A percentile compares a stretch with the other conserved stretches of the same genome.
These are phyloP conservation scores for Aquilaria agallochum DNA, from an alignment of 441 rosid genomes.

Conservation along the genomic window DNA sequence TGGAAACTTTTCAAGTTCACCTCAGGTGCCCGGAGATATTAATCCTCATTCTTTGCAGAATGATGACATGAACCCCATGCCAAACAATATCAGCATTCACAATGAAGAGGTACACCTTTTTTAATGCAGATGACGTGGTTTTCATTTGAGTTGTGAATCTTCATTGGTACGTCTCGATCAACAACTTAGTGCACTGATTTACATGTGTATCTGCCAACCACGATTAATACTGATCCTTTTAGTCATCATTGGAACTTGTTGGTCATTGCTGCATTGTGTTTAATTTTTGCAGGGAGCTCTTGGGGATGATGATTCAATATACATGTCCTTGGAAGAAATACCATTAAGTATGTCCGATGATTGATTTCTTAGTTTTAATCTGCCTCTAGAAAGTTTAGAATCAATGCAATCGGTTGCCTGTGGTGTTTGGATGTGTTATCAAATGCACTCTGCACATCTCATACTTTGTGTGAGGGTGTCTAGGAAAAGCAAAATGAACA, in stretches of 20 bases:
- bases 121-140: too few species aligned
- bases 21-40: constrained; percentile 44
- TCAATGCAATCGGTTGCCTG: constrained; percentile 11
- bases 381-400: constrained; percentile 14
- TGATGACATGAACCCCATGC: constrained; percentile 22
- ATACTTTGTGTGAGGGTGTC: too few species aligned
- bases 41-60: constrained; percentile 28
- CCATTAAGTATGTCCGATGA: constrained; percentile 72
- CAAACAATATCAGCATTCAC: constrained; percentile 51
- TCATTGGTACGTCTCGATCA: too few species aligned
- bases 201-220: too few species aligned
- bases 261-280: constrained; percentile 9
- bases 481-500: too few species aligned
- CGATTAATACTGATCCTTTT: too few species aligned
- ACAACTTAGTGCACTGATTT: too few species aligned
- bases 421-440: constrained; percentile 9
- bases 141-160: too few species aligned
- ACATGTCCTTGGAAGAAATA: constrained; percentile 97
- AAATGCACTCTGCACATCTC: constrained; percentile 3
- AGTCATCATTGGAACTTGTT: constrained; percentile 3
- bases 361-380: constrained; percentile 19
- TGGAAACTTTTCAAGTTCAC: constrained; percentile 43
- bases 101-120: constrained; percentile 58
- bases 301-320: constrained; percentile 86
- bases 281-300: constrained; percentile 63